A percentile compares a stretch with the other conserved stretches of the same genome.
Evolutionary conservation across 371 early-diverging fungal genomes (phyloP).

Genomic region (Mortierella sp.): DNA sequence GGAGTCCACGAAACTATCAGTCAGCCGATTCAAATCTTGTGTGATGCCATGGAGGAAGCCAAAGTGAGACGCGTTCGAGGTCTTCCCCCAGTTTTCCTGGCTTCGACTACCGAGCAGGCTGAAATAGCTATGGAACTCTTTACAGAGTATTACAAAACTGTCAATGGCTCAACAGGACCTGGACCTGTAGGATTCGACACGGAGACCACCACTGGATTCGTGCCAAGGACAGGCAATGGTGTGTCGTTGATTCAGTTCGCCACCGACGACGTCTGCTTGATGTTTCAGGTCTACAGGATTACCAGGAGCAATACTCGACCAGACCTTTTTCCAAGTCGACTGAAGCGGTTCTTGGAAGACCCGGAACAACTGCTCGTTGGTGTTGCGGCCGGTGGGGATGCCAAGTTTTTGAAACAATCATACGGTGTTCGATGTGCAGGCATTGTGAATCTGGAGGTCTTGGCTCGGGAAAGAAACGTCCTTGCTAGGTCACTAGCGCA

Average conservation of each 20-base stretch:
- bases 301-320: background rate
- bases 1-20: slow-evolving; percentile 10
- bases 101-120: slow-evolving; percentile 16
- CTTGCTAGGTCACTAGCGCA: slow-evolving; percentile 20
- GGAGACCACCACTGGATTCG: slow-evolving; percentile 29
- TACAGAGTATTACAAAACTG: slow-evolving; percentile 24
- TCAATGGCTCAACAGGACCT: background rate
- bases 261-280: slow-evolving; percentile 36
- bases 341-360: slow-evolving; percentile 40
- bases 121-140: slow-evolving; percentile 43
- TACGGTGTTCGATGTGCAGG: slow-evolving; percentile 25
- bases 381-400: slow-evolving; percentile 27
- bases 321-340: slow-evolving; percentile 27
- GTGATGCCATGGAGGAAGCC: slow-evolving; percentile 34
- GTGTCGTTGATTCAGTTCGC: slow-evolving; percentile 44
- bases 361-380: slow-evolving; percentile 31
- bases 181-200: slow-evolving; percentile 50
- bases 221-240: background rate
- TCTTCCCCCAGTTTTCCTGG: slow-evolving; percentile 33
- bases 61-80: slow-evolving; percentile 15
- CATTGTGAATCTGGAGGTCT: slow-evolving; percentile 28
- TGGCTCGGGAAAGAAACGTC: slow-evolving; percentile 14
- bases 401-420: slow-evolving; percentile 1
- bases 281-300: slow-evolving; percentile 42
- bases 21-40: slow-evolving; percentile 23